Conservation (phyloP, 2,329 filamentous ascomycete species). For the Colletotrichum graminicola region DNA sequence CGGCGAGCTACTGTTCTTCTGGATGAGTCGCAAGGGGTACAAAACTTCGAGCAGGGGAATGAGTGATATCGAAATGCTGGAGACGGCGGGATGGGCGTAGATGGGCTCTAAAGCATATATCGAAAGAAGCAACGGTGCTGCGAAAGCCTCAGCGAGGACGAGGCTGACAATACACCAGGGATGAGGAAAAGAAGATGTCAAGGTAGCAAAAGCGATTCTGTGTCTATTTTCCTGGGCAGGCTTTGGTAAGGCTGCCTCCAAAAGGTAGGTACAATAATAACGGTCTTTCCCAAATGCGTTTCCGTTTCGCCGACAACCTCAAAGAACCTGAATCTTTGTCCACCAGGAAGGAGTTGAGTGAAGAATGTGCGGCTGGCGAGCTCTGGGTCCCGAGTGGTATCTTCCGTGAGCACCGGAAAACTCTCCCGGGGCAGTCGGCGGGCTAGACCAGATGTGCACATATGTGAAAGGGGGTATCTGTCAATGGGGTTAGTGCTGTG, state of each 20-base stretch:
- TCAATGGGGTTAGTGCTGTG: constrained; percentile 9
- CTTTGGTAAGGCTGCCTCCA: neutral
- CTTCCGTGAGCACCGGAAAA: neutral
- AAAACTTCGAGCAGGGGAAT: neutral
- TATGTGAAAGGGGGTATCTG: constrained; percentile 11
- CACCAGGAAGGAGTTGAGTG: neutral
- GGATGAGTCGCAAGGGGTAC: neutral
- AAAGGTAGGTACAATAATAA: constrained; percentile 7
- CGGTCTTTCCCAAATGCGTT: neutral
- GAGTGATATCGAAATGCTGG: neutral
- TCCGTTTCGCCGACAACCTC: neutral
- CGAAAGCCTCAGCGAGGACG: neutral
- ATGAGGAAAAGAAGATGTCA: neutral
- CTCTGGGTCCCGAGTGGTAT: neutral
- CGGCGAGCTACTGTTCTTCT: neutral
- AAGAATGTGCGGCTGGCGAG: neutral
- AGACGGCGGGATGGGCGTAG: neutral
- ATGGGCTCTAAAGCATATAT: neutral
- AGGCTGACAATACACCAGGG: neutral
- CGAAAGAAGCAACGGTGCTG: neutral
- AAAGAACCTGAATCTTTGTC: neutral
- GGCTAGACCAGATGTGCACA: neutral
- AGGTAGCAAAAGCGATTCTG: neutral
- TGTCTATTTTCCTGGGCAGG: neutral
- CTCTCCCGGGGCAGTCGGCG: fast-evolving